phyloP scores from a whole-genome alignment of 2,329 filamentous ascomycete species.

The Aspergillus sp. region DNA sequence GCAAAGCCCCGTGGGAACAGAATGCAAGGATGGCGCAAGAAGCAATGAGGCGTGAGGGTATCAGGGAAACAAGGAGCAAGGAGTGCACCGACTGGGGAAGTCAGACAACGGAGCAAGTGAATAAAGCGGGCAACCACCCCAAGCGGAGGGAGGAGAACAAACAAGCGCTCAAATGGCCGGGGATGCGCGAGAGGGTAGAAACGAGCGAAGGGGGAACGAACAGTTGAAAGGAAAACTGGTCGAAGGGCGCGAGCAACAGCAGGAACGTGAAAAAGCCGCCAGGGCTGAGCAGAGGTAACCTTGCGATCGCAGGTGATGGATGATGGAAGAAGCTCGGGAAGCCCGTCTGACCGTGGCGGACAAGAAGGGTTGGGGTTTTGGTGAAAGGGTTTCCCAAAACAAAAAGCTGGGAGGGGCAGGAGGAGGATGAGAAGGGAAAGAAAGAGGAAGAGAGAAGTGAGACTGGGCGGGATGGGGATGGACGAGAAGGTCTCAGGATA shows the following conservation, averaged over 20 bases:
- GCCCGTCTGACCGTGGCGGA: not conserved
- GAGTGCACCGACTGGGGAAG: conserved; percentile 12
- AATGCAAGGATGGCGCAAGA: conserved; percentile 21
- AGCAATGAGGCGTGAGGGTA: conserved; percentile 21
- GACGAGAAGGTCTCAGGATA: not conserved
- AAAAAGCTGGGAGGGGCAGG: conserved; percentile 16
- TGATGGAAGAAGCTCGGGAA: not conserved
- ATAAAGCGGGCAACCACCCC: conserved; percentile 9
- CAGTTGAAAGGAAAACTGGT: conserved; percentile 16
- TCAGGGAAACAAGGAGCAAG: conserved; percentile 23
- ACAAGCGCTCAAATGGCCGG: not conserved
- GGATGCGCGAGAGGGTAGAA: conserved; percentile 10
- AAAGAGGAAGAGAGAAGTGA: not conserved
- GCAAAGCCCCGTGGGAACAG: conserved; percentile 12
- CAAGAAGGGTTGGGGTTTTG: conserved; percentile 4
- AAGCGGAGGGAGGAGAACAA: conserved; percentile 12
- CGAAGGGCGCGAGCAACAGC: conserved; percentile 22
- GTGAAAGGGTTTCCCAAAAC: conserved; percentile 17
- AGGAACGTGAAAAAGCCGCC: conserved; percentile 29
- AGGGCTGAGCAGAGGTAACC: conserved; percentile 25
- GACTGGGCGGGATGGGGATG: not conserved
- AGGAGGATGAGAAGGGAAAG: not conserved
- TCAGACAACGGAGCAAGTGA: conserved; percentile 13
- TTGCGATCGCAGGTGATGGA: conserved; percentile 14
- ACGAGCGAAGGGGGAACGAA: conserved; percentile 16